These are phyloP conservation scores for Cardiospermum halicacabum DNA, from an alignment of 345 rosid species.

Conservation along the genomic window DNA sequence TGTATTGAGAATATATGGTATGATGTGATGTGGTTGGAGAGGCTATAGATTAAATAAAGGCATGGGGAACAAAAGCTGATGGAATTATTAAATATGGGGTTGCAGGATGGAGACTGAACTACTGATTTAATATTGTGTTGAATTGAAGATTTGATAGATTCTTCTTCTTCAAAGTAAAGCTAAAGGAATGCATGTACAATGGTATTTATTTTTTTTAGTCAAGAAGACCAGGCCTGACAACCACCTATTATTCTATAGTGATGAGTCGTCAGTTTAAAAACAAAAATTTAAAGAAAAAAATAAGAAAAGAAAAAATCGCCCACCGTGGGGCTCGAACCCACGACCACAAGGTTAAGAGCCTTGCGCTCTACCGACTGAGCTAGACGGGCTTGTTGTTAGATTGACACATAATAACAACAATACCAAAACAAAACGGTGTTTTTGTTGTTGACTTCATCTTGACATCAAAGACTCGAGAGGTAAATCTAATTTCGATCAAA, in stretches of 20 bases:
- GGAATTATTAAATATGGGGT: background rate
- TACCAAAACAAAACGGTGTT: too few relatives aligned
- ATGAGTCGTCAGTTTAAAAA: too few relatives aligned
- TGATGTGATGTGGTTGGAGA: background rate
- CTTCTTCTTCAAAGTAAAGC: background rate
- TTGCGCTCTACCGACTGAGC: conserved; percentile 42
- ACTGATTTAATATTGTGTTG: background rate
- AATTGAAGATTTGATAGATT: background rate
- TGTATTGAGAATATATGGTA: background rate
- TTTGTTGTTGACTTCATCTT: too few relatives aligned
- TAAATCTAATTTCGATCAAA: too few relatives aligned
- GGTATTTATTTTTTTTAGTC: too few relatives aligned
- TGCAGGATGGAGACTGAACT: background rate
- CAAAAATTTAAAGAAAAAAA: too few relatives aligned
- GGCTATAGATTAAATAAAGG: background rate
- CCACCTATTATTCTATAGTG: too few relatives aligned
- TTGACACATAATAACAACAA: too few relatives aligned
- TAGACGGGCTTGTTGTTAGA: conserved; percentile 26
- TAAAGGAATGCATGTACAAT: background rate
- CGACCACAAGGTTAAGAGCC: conserved; percentile 58
- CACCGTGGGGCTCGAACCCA: conserved; percentile 51
- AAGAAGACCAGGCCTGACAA: too few relatives aligned
- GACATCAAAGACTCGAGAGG: too few relatives aligned
- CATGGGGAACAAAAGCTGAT: conserved; percentile 7
- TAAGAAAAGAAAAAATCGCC: conserved; percentile 13